Percentiles rank a stretch among this genome's conserved stretches.
These are phyloP conservation scores for Phytopythium litorale DNA, from an alignment of 352 stramenopile species.

Conservation along the genomic window DNA sequence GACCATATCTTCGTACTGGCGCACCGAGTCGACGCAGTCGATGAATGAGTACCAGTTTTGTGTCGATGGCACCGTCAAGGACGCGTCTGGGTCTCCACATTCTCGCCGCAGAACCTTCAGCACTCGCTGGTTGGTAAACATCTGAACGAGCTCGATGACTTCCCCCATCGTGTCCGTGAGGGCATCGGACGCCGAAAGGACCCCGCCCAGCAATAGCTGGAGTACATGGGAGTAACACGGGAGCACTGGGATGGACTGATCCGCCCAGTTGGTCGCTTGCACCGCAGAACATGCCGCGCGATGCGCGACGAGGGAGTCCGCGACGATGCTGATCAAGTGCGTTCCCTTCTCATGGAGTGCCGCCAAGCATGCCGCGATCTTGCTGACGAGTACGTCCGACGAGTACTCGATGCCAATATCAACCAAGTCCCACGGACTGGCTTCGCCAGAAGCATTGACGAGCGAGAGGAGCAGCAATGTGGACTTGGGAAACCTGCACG, in stretches of 20 bases:
- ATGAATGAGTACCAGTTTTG: constrained; percentile 76
- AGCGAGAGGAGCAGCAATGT: constrained; percentile 63
- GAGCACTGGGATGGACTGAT: constrained; percentile 45
- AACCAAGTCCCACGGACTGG: constrained; percentile 46
- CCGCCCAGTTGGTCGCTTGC: constrained; percentile 28
- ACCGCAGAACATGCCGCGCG: constrained; percentile 39
- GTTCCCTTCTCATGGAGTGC: constrained; percentile 42
- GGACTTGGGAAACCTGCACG: constrained; percentile 41
- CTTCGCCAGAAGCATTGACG: constrained; percentile 64
- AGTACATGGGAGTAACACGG: constrained; percentile 60
- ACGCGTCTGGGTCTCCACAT: constrained; percentile 57
- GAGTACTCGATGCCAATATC: constrained; percentile 48
- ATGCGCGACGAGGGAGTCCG: constrained; percentile 39
- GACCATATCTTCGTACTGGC: constrained; percentile 82
- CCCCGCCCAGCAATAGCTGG: constrained; percentile 45
- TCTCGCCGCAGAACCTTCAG: constrained; percentile 55
- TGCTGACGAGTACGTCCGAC: constrained; percentile 38
- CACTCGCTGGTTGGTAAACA: constrained; percentile 57
- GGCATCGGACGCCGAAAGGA: constrained; percentile 50
- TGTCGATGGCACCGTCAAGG: constrained; percentile 37
- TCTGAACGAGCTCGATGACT: constrained; percentile 61
- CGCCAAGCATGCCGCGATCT: constrained; percentile 44
- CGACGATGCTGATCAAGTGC: constrained; percentile 71
- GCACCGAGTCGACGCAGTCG: constrained; percentile 72
- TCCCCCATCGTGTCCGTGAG: constrained; percentile 57